Evolutionary conservation across 2,329 filamentous ascomycete species (phyloP).

Genomic region (Arachnopeziza araneosa): DNA sequence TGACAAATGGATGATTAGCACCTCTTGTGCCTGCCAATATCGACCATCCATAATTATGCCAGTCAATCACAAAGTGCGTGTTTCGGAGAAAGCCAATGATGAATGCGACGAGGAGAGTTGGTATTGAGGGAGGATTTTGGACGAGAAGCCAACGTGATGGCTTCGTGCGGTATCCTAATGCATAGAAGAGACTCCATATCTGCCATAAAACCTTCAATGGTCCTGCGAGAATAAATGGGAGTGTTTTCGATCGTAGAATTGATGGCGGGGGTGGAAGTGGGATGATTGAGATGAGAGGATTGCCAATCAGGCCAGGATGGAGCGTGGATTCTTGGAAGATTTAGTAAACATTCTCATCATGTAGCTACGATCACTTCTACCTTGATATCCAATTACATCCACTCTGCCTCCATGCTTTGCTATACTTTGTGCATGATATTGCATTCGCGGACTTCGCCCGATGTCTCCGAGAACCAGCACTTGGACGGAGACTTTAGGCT

Average conservation of each 20-base stretch:
- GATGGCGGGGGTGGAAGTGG: slow-evolving; percentile 63
- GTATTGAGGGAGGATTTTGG: slow-evolving; percentile 93
- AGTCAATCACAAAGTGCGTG: slow-evolving; percentile 83
- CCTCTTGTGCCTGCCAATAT: slow-evolving; percentile 66
- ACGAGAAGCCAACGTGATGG: slow-evolving; percentile 81
- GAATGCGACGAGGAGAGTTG: slow-evolving; percentile 73
- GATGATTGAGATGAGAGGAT: slow-evolving; percentile 64
- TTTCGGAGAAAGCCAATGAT: slow-evolving; percentile 70
- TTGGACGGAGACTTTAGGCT: slow-evolving; percentile 54
- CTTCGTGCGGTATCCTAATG: slow-evolving; percentile 68
- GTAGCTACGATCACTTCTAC: slow-evolving; percentile 37
- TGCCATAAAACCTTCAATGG: slow-evolving; percentile 87
- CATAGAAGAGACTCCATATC: slow-evolving; percentile 61
- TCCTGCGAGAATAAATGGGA: slow-evolving; percentile 72
- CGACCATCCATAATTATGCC: slow-evolving; percentile 98
- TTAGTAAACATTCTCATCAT: slow-evolving; percentile 1
- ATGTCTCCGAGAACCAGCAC: slow-evolving; percentile 93
- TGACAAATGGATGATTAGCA: slow-evolving; percentile 66
- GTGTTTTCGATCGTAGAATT: slow-evolving; percentile 58
- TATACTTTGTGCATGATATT: slow-evolving; percentile 93
- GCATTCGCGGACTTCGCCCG: slow-evolving; percentile 93
- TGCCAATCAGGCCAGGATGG: slow-evolving; percentile 68
- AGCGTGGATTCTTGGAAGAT: slow-evolving; percentile 62
- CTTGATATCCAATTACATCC: slow-evolving; percentile 81
- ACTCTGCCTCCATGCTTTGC: slow-evolving; percentile 76